These are phyloP conservation scores for Hypoxylon trugodes DNA, from an alignment of 495 filamentous ascomycete genomes.

Conservation along the genomic window DNA sequence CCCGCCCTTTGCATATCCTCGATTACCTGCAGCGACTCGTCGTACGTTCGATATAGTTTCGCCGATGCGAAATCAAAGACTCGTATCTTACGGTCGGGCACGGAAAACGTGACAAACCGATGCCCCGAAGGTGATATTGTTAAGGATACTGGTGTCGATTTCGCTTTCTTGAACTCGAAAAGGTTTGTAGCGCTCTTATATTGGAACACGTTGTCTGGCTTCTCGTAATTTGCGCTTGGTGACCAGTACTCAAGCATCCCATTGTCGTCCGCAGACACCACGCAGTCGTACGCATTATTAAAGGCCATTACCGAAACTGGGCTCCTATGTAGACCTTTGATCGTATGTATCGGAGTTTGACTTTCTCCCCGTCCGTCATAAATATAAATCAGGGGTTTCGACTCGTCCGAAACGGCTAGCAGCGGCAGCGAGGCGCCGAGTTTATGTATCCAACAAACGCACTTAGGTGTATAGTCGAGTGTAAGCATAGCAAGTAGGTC, in stretches of 20 bases:
- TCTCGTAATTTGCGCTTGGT: constrained; percentile 81
- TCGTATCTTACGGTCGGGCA: constrained; percentile 91
- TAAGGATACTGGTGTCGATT: constrained; percentile 83
- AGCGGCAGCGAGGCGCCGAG: constrained; percentile 87
- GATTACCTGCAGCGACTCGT: constrained; percentile 86
- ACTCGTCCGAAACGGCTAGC: constrained; percentile 87
- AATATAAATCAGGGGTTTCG: constrained; percentile 73
- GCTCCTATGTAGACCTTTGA: constrained; percentile 78
- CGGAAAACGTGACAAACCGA: constrained; percentile 88
- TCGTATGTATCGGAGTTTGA: constrained; percentile 73
- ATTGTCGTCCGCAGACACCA: constrained; percentile 84
- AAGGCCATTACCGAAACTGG: constrained; percentile 85
- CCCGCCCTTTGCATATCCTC: constrained; percentile 95
- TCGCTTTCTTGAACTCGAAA: constrained; percentile 96
- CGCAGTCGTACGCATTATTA: constrained; percentile 89
- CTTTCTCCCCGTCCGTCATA: constrained; percentile 91
- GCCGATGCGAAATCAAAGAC: constrained; percentile 91
- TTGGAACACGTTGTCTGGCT: constrained; percentile 89
- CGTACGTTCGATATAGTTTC: constrained; percentile 90
- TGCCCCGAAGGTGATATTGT: constrained; percentile 85
- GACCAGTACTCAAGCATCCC: constrained; percentile 99
- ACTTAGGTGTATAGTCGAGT: constrained; percentile 75
- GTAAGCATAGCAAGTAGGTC: constrained; percentile 84
- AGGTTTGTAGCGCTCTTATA: constrained; percentile 92
- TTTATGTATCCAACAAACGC: constrained; percentile 92